Evolutionary conservation across 768 basidiomycete genomes (phyloP), one percentile per base, ranked within the genome.

Genomic region (Dentipellis fragilis): DNA sequence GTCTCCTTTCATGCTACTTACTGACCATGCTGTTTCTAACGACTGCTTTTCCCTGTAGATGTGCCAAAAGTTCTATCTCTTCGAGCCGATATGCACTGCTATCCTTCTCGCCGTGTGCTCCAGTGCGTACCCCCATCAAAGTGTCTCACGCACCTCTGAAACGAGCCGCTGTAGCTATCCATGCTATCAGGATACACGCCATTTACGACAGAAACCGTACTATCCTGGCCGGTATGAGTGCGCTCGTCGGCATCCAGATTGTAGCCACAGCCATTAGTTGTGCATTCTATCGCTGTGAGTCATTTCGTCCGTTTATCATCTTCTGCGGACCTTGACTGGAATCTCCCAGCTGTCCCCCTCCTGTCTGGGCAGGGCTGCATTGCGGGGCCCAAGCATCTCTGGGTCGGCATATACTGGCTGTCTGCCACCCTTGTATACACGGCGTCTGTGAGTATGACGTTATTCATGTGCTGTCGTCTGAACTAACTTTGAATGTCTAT

Each of bases 371-470:
- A 93, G 64, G 89, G 89, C 0, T 93, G 89, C 70, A 91, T 93
- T 58, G 87, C 89, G 4, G 89, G 88, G 34, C 89, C 89, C 17
- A 82, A 82, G 61, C 70, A 78, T 61, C 82, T 78, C 68, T 92
- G 89, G 89, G 86, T 91, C 51, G 89, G 83, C 49, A 79, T 92
- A 60, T 93, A 92, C 75, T 93, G 90, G 90, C 69, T 86, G 7
- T 79, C 80, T 0, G 84, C 87, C 23, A 89, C 89, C 38, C 42
- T 89, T 38, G 76, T 90, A 19, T 88, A 85, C 71, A 79, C 79
- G 19, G 75, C 71, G 47, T 83, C 86, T n/a, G 81, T 89, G 68
- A 57, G 79, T 56, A 10, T 12, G 16, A 21, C 47, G 8, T 8
- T 14, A 45, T 3, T 9, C 14, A n/a, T 19, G 16, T 54, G 49